phyloP scores from a whole-genome alignment of 495 filamentous ascomycete genomes.

The Tetracladium marchalianum region DNA sequence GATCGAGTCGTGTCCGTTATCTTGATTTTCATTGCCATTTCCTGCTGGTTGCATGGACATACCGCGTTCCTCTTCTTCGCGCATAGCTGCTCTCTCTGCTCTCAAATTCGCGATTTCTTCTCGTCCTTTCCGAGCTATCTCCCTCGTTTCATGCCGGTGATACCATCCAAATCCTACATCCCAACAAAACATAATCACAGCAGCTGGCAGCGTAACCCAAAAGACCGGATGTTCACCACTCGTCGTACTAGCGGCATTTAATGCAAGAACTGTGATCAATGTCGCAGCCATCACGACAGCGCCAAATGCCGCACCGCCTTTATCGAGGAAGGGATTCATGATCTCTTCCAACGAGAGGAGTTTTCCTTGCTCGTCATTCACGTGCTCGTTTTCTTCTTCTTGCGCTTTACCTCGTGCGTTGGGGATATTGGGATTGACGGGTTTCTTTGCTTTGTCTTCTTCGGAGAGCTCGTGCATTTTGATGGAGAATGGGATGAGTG shows the following conservation, averaged over 20 bases:
- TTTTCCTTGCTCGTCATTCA: conserved; percentile 36
- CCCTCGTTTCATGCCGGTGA: conserved; percentile 45
- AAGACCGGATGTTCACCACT: conserved; percentile 40
- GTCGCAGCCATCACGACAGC: conserved; percentile 51
- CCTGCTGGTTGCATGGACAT: too few relatives aligned
- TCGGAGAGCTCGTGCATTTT: conserved; percentile 54
- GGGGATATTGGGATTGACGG: conserved; percentile 60
- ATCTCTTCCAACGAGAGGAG: conserved; percentile 53
- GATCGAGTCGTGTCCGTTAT: too few relatives aligned
- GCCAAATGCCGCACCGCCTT: conserved; percentile 48
- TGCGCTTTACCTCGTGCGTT: conserved; percentile 44
- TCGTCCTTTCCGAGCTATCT: conserved; percentile 45
- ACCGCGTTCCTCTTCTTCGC: conserved; percentile 9
- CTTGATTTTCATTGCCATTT: too few relatives aligned
- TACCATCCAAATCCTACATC: conserved; percentile 49
- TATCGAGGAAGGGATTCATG: conserved; percentile 62
- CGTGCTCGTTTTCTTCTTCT: conserved; percentile 36
- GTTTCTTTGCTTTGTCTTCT: conserved; percentile 39
- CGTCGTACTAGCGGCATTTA: conserved; percentile 45
- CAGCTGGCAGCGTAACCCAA: conserved; percentile 53
- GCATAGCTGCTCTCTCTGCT: conserved; percentile 23
- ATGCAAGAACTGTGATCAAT: conserved; percentile 43
- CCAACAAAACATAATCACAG: conserved; percentile 52
- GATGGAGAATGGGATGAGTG: conserved; percentile 52
- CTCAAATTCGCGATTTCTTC: conserved; percentile 36